Evolutionary conservation across 805 yeast genomes (phyloP), one percentile per base, ranked within the genome.

Genomic region (Yarrowia osloensis): DNA sequence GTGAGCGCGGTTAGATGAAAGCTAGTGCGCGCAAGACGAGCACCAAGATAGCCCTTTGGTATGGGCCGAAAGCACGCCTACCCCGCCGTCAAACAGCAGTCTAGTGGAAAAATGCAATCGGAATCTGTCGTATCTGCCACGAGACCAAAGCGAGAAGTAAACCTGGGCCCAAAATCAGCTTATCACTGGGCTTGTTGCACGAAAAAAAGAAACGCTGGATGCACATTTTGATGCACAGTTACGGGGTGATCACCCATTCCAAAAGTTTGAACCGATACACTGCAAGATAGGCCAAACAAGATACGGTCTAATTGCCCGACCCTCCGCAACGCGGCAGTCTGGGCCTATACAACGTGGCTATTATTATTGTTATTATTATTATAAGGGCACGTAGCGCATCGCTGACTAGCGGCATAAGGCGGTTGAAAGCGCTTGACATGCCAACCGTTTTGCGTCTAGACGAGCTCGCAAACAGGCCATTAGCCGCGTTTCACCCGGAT

Each of bases 1-100:
- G 11, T 12, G 22, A 54, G 61, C 61, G 61, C 61, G 61, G 24
- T 54, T 35, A 50, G 57, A 50, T 31, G 40, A 22, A 50, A 50
- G 57, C 55, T 47, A 47, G 54, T 47, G 47, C 3, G 28, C 5
- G n/a, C n/a, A n/a, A 24, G 3, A 4, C 24, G 12, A 4, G 31
- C 31, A 11, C 11, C 35, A 5, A 49, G 39, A 47, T 47, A n/a
- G n/a, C n/a, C n/a, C n/a, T n/a, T n/a, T n/a, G n/a, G n/a, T n/a
- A n/a, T n/a, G n/a, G n/a, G n/a, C n/a, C n/a, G n/a, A n/a, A n/a
- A n/a, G n/a, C n/a, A n/a, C n/a, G n/a, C n/a, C n/a, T n/a, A n/a
- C n/a, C n/a, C n/a, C n/a, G n/a, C n/a, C n/a, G n/a, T n/a, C n/a
- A n/a, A n/a, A n/a, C n/a, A n/a, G n/a, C n/a, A n/a, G n/a, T n/a